Conservation (phyloP, 441 rosid species). For the Erodium moschatum region DNA sequence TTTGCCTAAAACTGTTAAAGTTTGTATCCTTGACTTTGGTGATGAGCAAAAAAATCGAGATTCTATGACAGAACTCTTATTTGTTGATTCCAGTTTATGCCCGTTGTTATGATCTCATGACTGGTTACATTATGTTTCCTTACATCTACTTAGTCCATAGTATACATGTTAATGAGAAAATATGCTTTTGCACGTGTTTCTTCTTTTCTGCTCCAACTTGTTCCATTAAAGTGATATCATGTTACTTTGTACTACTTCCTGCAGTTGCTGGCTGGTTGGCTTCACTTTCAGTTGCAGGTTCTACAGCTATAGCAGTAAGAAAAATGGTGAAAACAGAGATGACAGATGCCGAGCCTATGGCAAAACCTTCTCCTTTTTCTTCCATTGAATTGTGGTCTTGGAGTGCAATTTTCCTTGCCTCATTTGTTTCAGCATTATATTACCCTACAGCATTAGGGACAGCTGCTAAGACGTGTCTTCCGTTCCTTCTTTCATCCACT, state of each 20-base stretch:
- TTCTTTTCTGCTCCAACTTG: not conserved
- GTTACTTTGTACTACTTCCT: slow-evolving; percentile 13
- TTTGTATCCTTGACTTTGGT: not conserved
- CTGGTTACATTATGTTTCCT: not conserved
- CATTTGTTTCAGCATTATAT: slow-evolving; percentile 55
- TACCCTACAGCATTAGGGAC: slow-evolving; percentile 69
- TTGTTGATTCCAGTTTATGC: not conserved
- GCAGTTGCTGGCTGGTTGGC: slow-evolving; percentile 94
- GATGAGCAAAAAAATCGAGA: not conserved
- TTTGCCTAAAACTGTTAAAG: slow-evolving; percentile 3
- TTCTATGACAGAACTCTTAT: not conserved
- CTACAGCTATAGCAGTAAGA: slow-evolving; percentile 73
- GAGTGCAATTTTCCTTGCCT: slow-evolving; percentile 59
- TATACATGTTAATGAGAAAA: not conserved
- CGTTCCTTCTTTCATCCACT: slow-evolving; percentile 83
- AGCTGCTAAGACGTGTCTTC: slow-evolving; percentile 73
- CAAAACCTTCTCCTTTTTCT: slow-evolving; percentile 73
- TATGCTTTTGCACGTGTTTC: not conserved
- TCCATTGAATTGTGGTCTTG: slow-evolving; percentile 57
- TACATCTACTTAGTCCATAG: not conserved
- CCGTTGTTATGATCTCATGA: too few species aligned
- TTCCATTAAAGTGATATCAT: not conserved
- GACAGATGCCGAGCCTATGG: slow-evolving; percentile 90
- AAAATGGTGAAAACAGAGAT: slow-evolving; percentile 75
- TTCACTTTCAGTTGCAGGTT: slow-evolving; percentile 84